Base-by-base conservation (phyloP, 169 alveolate genomes). In the Theileria annulata region DNA sequence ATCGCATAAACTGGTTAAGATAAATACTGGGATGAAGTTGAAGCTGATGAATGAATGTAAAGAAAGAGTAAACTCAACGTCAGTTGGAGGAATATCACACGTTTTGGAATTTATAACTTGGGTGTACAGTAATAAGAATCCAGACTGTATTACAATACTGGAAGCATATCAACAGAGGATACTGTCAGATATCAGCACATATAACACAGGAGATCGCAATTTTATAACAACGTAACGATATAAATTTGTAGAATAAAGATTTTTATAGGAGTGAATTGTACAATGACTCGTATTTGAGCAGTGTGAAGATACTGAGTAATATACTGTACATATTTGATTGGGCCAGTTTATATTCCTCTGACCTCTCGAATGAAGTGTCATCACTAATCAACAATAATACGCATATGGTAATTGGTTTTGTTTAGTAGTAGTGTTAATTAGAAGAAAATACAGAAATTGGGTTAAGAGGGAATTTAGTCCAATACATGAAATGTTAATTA, bases 41-140 rank as follows among this genome's bases (percentile, higher is more conserved):
- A 73, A 58, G 21, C 78, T 81, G 49, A 64, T 81, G 35, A 81
- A 81, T 17, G 88, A 81, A 47, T 72, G 85, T 71, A 74, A 60
- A 30, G 49, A 28, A 31, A 21, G 88, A 23, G 85, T 81, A 3
- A 75, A 67, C 48, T 73, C 73, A 58, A 64, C 73, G 0, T 21
- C 48, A 15, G 64, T 73, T 35, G 79, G 88, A 1, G 88, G 85
- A 10, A 75, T 81, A 9, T 70, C 84, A 25, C 88, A 81, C 49
- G 77, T 81, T 51, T 35, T 81, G 10, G 77, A 74, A 75, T 70
- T 78, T 21, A 30, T 75, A 42, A 51, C 75, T 10, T 59, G 67
- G 78, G 56, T 81, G 21, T 81, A 70, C 56, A 33, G 74, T 42
- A 77, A 77, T 10, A 81, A 81, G 37, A 67, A 77, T 3, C 82